These are phyloP conservation scores for Pythium aristosporum DNA, from an alignment of 352 stramenopile species.

Conservation along the genomic window DNA sequence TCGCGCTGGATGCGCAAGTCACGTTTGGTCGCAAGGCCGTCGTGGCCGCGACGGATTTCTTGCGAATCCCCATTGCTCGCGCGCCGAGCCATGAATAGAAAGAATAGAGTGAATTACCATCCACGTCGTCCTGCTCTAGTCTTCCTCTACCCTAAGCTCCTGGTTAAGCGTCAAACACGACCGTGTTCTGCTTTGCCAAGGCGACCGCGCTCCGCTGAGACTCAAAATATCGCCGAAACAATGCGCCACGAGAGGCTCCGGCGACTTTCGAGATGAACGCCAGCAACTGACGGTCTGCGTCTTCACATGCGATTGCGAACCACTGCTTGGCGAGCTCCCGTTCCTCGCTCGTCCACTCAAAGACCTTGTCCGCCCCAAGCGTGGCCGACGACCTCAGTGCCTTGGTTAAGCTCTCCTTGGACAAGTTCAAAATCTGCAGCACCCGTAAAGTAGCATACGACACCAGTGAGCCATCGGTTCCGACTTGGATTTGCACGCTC, in stretches of 20 bases:
- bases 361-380: constrained; percentile 9
- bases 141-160: neutral
- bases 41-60: constrained; percentile 73
- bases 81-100: constrained; percentile 33
- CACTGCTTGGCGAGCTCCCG: neutral
- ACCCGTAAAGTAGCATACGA: constrained; percentile 32
- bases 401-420: constrained; percentile 35
- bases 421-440: constrained; percentile 33
- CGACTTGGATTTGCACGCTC: constrained; percentile 26
- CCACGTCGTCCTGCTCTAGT: neutral
- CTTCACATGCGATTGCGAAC: constrained; percentile 9
- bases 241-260: constrained; percentile 11
- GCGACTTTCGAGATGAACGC: neutral
- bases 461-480: constrained; percentile 25
- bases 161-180: constrained; percentile 14
- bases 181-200: constrained; percentile 20
- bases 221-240: constrained; percentile 28
- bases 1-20: constrained; percentile 63
- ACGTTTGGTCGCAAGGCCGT: constrained; percentile 67
- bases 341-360: constrained; percentile 21
- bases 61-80: constrained; percentile 73
- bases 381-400: constrained; percentile 28
- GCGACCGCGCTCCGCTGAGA: constrained; percentile 21
- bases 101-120: constrained; percentile 2
- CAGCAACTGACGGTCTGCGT: neutral